Conservation (phyloP, 768 basidiomycete genomes). For the Lactarius tabidus region DNA sequence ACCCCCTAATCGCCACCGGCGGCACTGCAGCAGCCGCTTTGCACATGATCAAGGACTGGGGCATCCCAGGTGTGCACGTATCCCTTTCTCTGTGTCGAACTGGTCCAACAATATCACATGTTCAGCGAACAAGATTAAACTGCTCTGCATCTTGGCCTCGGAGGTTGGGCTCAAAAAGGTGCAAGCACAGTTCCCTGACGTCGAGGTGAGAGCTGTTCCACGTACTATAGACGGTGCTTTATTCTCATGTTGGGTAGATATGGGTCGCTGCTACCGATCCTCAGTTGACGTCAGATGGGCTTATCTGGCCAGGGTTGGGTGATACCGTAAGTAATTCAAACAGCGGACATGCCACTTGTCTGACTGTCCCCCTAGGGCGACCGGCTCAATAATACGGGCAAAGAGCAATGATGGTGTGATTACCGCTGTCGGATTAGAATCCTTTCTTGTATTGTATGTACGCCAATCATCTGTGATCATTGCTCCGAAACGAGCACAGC, state of each 20-base stretch:
- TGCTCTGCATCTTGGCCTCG: conserved; percentile 79
- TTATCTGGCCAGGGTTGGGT: conserved; percentile 87
- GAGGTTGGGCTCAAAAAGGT: conserved; percentile 68
- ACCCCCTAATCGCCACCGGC: conserved; percentile 92
- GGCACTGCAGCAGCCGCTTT: conserved; percentile 88
- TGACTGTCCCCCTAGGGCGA: conserved; percentile 55
- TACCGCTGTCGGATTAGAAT: not conserved
- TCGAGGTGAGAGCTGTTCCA: conserved; percentile 55
- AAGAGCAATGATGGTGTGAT: conserved; percentile 4
- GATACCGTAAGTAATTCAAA: conserved; percentile 61
- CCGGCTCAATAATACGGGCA: conserved; percentile 68
- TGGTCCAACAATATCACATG: not conserved
- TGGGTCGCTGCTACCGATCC: conserved; percentile 84
- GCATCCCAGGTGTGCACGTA: conserved; percentile 52
- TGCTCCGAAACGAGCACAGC: not conserved
- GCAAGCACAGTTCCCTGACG: conserved; percentile 60
- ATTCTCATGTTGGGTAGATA: conserved; percentile 46
- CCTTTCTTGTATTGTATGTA: not conserved
- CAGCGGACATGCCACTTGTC: not conserved
- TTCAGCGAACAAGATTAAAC: conserved; percentile 66
- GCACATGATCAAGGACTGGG: conserved; percentile 82
- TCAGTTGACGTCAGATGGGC: conserved; percentile 63
- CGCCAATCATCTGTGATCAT: not conserved
- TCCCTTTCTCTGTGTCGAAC: not conserved
- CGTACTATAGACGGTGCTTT: not conserved